Percentiles rank a stretch among this genome's conserved stretches.
Conservation (phyloP, 2,329 filamentous ascomycete species). For the Colletotrichum chrysophilum region DNA sequence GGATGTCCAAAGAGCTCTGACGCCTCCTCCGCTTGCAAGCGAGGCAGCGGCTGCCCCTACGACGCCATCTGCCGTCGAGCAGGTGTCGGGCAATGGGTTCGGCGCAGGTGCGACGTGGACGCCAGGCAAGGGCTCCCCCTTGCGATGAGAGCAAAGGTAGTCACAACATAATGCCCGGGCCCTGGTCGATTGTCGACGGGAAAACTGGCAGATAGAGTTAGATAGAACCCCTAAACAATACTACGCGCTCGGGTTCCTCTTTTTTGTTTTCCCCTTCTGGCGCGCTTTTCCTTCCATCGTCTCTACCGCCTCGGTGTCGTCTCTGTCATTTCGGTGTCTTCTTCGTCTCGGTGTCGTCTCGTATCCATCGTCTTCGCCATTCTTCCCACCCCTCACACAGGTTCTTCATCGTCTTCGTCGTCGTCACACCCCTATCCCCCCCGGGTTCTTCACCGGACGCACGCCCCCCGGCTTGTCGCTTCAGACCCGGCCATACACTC, state of each 20-base stretch:
- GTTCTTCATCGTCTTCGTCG: background rate
- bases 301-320: background rate
- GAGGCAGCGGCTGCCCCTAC: constrained; percentile 44
- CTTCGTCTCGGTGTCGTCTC: background rate
- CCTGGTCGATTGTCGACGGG: background rate
- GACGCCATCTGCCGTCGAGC: constrained; percentile 45
- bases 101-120: constrained; percentile 47
- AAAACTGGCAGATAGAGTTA: background rate
- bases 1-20: constrained; percentile 54
- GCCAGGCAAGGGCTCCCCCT: constrained; percentile 42
- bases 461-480: background rate
- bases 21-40: constrained; percentile 50
- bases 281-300: background rate
- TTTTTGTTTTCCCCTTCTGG: background rate
- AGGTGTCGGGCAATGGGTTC: constrained; percentile 41
- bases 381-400: background rate
- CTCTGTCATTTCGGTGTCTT: too few relatives aligned
- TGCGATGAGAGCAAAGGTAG: background rate
- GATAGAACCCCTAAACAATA: background rate
- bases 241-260: background rate
- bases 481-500: background rate
- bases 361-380: background rate
- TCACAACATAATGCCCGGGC: background rate
- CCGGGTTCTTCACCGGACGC: background rate
- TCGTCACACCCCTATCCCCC: background rate